Evolutionary conservation across 345 rosid species (phyloP), one percentile per base, ranked within the genome.

Genomic region (Anastatica hierochuntica): DNA sequence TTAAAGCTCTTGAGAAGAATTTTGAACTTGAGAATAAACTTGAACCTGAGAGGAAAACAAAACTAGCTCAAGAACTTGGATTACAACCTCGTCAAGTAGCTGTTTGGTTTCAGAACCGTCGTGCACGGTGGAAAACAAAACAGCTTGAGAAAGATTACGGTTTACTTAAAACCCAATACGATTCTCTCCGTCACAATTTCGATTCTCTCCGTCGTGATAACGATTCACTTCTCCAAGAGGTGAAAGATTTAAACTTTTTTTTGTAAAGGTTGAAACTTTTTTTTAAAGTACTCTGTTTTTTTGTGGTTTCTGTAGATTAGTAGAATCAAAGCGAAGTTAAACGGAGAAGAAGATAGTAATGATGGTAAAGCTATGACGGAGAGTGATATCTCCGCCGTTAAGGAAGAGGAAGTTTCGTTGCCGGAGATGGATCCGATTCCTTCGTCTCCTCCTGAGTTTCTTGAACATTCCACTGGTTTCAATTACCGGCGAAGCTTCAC

Each of bases 31-130:
- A 87, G 56, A 84, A 87, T 73, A 87, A 87, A 70, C 90, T 87
- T 16, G 96, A 87, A 36, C 94, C 94, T 0, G 94, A 87, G 53
- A 79, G 96, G 58, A 87, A 87, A 63, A 75, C 77, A 14, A 87
- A 78, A 58, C 57, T 87, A n/a, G 96, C 96, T 0, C 85, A 81
- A 58, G 94, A 87, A 51, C 85, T 87, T 14, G 94, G 89, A 1
- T 50, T 87, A 58, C 94, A 87, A 39, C 96, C 96, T 0, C 77
- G 96, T 52, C 96, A 87, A 65, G 94, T 87, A 1, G 96, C 94
- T 6, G 90, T 87, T 35, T 87, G 96, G 96, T 87, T 84, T 49
- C 94, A 87, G 43, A 86, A 86, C 77, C 86, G 94, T 20, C 86
- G 95, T 23, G 95, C 95, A 3, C 68, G 94, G 19, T 87, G 94